A percentile compares a stretch with the other conserved stretches of the same genome.
phyloP scores from a whole-genome alignment of 306 rosid species.

The Ziziphus jujuba region DNA sequence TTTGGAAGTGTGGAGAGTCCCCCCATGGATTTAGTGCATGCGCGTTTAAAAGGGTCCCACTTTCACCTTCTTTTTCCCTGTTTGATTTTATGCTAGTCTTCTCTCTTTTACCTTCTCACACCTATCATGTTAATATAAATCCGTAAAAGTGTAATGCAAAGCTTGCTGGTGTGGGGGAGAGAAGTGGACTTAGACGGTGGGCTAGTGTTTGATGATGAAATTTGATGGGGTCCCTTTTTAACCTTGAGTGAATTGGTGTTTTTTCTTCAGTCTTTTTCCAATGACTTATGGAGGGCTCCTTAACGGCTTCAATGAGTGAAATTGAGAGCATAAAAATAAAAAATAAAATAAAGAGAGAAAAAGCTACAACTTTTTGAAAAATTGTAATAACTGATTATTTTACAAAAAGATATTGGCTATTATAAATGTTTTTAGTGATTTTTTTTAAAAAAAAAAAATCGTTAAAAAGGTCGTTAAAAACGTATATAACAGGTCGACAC shows the following conservation, averaged over 20 bases:
- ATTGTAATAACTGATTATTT: too few species aligned
- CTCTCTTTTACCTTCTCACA: constrained; percentile 31
- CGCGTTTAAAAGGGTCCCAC: constrained; percentile 82
- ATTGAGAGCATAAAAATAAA: too few species aligned
- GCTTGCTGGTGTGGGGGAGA: constrained; percentile 40
- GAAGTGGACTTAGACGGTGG: constrained; percentile 34
- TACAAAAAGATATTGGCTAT: too few species aligned
- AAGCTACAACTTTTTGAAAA: too few species aligned
- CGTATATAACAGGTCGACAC: too few species aligned
- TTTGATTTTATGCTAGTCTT: constrained; percentile 50
- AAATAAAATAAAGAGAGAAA: too few species aligned
- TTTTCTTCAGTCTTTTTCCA: too few species aligned
- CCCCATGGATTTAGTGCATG: constrained; percentile 68
- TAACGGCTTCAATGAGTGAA: too few species aligned
- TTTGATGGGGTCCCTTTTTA: constrained; percentile 37
- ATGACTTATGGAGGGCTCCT: too few species aligned
- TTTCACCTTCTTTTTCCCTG: constrained; percentile 25
- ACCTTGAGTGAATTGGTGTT: constrained; percentile 14
- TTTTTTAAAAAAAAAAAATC: too few species aligned
- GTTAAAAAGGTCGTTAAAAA: too few species aligned
- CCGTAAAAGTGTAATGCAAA: constrained; percentile 42
- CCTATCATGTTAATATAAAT: constrained; percentile 41
- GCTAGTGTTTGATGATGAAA: constrained; percentile 50
- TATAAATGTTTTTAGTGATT: too few species aligned
- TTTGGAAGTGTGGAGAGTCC: constrained; percentile 43